Conservation (phyloP, 495 filamentous ascomycete genomes). For the Podospora bellae-mahoneyi region DNA sequence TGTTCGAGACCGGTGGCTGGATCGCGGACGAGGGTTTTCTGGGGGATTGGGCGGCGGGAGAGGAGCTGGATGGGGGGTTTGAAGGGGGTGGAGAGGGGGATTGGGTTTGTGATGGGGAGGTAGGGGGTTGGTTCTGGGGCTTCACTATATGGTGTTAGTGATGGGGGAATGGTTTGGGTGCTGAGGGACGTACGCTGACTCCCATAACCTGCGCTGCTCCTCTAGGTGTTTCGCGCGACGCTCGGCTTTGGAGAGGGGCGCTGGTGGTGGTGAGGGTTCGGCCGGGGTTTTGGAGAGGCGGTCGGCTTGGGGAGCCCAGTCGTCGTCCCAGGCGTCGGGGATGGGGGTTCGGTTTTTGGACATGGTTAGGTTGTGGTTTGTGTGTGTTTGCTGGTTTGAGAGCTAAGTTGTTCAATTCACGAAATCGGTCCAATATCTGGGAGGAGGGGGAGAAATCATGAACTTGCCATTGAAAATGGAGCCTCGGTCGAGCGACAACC, state of each 20-base stretch:
- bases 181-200: conserved; percentile 66
- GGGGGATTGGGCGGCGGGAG: conserved; percentile 69
- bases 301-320: conserved; percentile 80
- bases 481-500: neutral
- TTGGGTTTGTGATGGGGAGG: conserved; percentile 58
- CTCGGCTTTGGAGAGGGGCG: conserved; percentile 63
- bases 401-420: neutral
- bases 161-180: neutral
- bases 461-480: conserved; percentile 1
- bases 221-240: conserved; percentile 76
- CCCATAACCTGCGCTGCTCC: conserved; percentile 80
- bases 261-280: conserved; percentile 29
- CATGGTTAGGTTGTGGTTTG: neutral
- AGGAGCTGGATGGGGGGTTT: conserved; percentile 79
- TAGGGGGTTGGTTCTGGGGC: conserved; percentile 64
- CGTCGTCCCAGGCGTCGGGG: conserved; percentile 84
- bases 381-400: neutral
- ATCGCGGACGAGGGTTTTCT: conserved; percentile 44
- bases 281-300: conserved; percentile 37
- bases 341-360: conserved; percentile 20
- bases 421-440: neutral
- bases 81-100: conserved; percentile 75
- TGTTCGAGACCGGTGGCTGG: conserved; percentile 54
- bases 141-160: conserved; percentile 24
- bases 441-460: neutral